Evolutionary conservation across 352 stramenopile genomes (phyloP), one percentile per base, ranked within the genome.

Genomic region (Phytophthora gonapodyides): DNA sequence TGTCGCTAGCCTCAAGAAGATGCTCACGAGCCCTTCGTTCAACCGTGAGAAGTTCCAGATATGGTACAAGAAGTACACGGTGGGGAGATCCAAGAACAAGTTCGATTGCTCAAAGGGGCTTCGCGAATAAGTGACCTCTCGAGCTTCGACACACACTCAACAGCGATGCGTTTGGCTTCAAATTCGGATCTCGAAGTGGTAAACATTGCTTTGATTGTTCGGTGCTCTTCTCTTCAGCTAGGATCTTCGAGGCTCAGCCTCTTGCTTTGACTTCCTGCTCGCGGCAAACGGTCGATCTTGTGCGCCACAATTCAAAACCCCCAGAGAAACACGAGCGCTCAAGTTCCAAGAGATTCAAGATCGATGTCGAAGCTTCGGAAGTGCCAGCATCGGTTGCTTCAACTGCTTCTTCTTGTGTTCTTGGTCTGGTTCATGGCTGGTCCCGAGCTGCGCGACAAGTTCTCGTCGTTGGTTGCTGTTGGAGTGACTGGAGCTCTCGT

Each of bases 131-230:
- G 3, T 24, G 21, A 24, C 21, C 21, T 3, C 21, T 24, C 21
- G 21, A 24, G 21, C 21, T 24, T 24, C 21, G 3, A 24, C 21
- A 3, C 21, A 24, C 21, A 24, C 21, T 24, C 21, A 24, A 24
- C 21, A 24, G 21, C 1, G 21, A 3, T 24, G 21, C 24, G 24
- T 4, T 6, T 27, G 24, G 24, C 24, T 27, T 27, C 24, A 5
- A 27, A 27, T 6, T 27, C 4, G 24, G 24, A 27, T 37, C 12
- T 21, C 15, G 15, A 50, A 50, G 44, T 55, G 12, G 17, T 37
- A 57, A 57, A 57, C 49, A 57, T 16, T 27, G 1, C 7, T 37
- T 45, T 45, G 49, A 57, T 57, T 55, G 17, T 55, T 44, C 21
- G 21, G 21, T 24, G 24, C 24, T 27, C 24, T 43, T 21, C 12